Base-by-base conservation (phyloP, 257 asterid genomes). In the Solanum medicagineum region DNA sequence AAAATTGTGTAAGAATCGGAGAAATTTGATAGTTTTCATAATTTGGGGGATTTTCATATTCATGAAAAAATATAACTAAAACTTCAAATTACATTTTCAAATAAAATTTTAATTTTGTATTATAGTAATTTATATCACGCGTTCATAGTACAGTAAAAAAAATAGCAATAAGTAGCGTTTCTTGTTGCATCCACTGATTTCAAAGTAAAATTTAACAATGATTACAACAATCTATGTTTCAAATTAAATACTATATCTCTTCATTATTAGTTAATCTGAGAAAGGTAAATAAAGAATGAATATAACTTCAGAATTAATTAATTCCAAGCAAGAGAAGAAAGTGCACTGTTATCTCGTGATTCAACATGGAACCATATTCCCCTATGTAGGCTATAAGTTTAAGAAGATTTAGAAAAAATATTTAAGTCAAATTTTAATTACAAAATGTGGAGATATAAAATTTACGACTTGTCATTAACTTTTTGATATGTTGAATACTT, bases 281-380 rank as follows among this genome's bases (percentile, higher is more conserved):
- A 69, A 69, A 69, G 79, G 14, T 69, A 36, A 69, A 32, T 69
- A 36, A 69, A 32, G 7, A 49, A 36, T 36, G 19, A 42, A 70
- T 69, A 36, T 69, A 71, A 19, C 54, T 40, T 17, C 9, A 70
- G 29, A 36, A 36, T 69, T 22, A 62, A 62, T 62, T 71, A 62
- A 62, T 62, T 71, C 17, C 55, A 42, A 71, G 17, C 26, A 42
- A 10, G 29, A 19, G 54, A 70, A 36, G 22, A 36, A 16, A 19
- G 29, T 14, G 74, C 2, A 66, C 8, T 32, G 1, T 32, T 66
- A 6, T 14, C 81, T 45, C n/a, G 81, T 45, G 40, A 45, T 73
- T 45, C 59, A 74, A 74, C n/a, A 47, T 74, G 42, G 81, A 74
- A 45, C 57, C 56, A n/a, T 73, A 73, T 20, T 70, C 80, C 29